Base-by-base conservation (phyloP, 2,329 filamentous ascomycete species). In the Tympanopsis confertula region DNA sequence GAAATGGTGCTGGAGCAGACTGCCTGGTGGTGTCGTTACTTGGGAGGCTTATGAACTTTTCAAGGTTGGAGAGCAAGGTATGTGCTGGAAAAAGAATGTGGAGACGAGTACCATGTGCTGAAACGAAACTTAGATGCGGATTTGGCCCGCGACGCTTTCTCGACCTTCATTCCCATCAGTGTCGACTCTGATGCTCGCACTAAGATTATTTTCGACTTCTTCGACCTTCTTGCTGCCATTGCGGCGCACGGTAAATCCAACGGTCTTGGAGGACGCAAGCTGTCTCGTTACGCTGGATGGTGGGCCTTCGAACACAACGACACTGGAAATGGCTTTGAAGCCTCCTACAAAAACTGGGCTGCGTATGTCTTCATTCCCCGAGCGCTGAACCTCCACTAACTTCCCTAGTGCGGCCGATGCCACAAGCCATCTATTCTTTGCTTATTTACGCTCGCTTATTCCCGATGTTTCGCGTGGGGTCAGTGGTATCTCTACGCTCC, bases 21-120 rank as follows among this genome's bases (percentile, higher is more conserved):
- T 98, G 37, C 77, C 82, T 30, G 86, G 87, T 41, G 91, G 91
- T 51, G 79, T 98, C 13, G 88, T 98, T 24, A 87, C 86, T 41
- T 96, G 91, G 91, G 87, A 95, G 52, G 86, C 86, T 30, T 98
- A 98, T 54, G 88, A 96, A 56, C 72, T 94, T 17, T 98, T 98
- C 69, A 87, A 84, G 52, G 81, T 93, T 46, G 91, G 91, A 54
- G 91, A 98, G 64, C 76, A 82, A 67, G 87, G 87, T 93, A 72
- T 36, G 60, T 42, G n/a, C 40, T 29, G 13, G 19, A 14, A 15
- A 40, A 32, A 38, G 36, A 45, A 44, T 30, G 19, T 19, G 38
- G 56, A 42, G 56, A 41, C 15, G 33, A 30, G 35, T 20, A 33
- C 40, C 38, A 20, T 28, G 32, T 19, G 30, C 20, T 20, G 18